phyloP scores from a whole-genome alignment of 129 eudicot genomes.

The Apium graveolens region DNA sequence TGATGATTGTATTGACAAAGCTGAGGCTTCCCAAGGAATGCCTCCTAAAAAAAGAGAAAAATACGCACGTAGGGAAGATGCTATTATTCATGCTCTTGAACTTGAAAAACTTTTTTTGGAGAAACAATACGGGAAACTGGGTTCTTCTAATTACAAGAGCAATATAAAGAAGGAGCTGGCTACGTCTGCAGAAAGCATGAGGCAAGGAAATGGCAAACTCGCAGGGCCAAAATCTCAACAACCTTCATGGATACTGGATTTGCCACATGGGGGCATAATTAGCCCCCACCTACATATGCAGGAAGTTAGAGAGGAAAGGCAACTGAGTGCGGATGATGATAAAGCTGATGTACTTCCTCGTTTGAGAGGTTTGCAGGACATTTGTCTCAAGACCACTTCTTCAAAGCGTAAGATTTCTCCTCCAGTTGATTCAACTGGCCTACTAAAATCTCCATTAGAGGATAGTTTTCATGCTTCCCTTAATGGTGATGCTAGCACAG shows the following conservation, averaged over 20 bases:
- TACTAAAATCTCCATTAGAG: slow-evolving; percentile 12
- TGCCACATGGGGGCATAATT: slow-evolving; percentile 30
- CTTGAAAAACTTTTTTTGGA: slow-evolving; percentile 69
- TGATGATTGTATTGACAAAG: slow-evolving; percentile 62
- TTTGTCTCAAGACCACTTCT: slow-evolving; percentile 40
- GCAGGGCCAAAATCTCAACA: slow-evolving; percentile 22
- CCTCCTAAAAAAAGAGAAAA: slow-evolving; percentile 60
- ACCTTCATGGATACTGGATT: slow-evolving; percentile 18
- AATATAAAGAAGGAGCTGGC: slow-evolving; percentile 23
- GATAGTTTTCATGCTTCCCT: slow-evolving; percentile 16
- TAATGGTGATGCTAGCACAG: slow-evolving; percentile 19
- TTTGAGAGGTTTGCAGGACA: slow-evolving; percentile 66
- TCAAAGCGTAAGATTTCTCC: slow-evolving; percentile 28
- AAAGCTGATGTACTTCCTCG: slow-evolving; percentile 38
- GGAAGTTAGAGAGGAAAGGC: slow-evolving; percentile 31
- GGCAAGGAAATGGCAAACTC: slow-evolving; percentile 35
- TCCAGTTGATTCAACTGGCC: slow-evolving; percentile 22
- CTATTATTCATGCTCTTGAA: slow-evolving; percentile 59
- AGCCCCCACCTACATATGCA: slow-evolving; percentile 18
- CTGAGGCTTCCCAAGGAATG: slow-evolving; percentile 54
- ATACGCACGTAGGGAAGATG: slow-evolving; percentile 65
- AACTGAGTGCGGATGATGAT: slow-evolving; percentile 38
- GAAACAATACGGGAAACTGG: slow-evolving; percentile 57
- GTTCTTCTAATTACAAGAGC: slow-evolving; percentile 24
- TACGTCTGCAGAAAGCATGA: slow-evolving; percentile 25